phyloP scores from a whole-genome alignment of 2,329 filamentous ascomycete species.

The Penicillium sp. region DNA sequence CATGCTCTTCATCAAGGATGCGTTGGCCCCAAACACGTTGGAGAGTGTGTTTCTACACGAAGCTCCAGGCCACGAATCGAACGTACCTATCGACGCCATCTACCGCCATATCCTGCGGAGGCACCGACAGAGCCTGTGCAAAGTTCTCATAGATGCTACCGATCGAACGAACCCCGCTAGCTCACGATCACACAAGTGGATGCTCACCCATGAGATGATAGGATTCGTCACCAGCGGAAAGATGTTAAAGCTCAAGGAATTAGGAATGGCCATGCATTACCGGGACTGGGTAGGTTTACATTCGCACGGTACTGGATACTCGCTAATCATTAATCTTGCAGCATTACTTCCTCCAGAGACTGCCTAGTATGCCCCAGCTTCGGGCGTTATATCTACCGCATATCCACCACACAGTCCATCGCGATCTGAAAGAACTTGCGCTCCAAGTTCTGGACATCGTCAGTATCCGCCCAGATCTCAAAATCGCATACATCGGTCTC shows the following conservation, averaged over 20 bases:
- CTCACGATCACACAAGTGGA: slow-evolving; percentile 68
- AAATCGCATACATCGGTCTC: slow-evolving; percentile 76
- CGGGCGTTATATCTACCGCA: slow-evolving; percentile 71
- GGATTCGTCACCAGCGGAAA: slow-evolving; percentile 74
- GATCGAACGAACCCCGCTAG: slow-evolving; percentile 49
- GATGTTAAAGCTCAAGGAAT: slow-evolving; percentile 70
- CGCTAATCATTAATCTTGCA: slow-evolving; percentile 38
- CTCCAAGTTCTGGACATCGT: slow-evolving; percentile 78
- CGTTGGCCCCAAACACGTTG: slow-evolving; percentile 75
- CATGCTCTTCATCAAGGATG: slow-evolving; percentile 74
- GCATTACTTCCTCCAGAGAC: slow-evolving; percentile 76
- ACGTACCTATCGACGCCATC: slow-evolving; percentile 68
- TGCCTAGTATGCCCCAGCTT: slow-evolving; percentile 70
- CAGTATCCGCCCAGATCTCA: slow-evolving; percentile 71
- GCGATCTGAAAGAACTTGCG: slow-evolving; percentile 70
- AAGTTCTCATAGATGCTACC: slow-evolving; percentile 72
- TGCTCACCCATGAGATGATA: slow-evolving; percentile 67
- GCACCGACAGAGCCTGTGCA: slow-evolving; percentile 71
- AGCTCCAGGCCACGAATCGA: slow-evolving; percentile 54
- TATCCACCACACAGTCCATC: slow-evolving; percentile 63
- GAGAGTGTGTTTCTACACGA: slow-evolving; percentile 79
- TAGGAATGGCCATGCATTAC: slow-evolving; percentile 72
- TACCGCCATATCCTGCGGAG: slow-evolving; percentile 69
- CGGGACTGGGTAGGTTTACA: slow-evolving; percentile 69
- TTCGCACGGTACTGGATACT: slow-evolving; percentile 7